A percentile compares a stretch with the other conserved stretches of the same genome.
phyloP scores from a whole-genome alignment of 2,329 filamentous ascomycete genomes.

The Hyphodiscus sp. region DNA sequence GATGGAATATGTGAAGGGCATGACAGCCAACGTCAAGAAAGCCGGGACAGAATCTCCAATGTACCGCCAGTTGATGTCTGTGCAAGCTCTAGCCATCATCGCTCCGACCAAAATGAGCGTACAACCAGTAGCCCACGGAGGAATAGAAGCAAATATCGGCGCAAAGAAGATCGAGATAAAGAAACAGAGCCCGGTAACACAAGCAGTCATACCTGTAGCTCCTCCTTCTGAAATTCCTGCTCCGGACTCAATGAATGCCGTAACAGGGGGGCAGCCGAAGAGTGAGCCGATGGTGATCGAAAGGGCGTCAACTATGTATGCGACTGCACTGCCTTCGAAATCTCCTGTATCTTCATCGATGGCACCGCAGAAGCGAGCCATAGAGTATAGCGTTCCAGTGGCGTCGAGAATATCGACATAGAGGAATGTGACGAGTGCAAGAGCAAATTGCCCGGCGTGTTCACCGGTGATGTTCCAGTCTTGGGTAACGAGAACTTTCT shows the following conservation, averaged over 20 bases:
- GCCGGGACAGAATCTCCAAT: conserved; percentile 78
- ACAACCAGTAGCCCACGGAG: conserved; percentile 82
- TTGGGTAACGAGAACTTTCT: conserved; percentile 61
- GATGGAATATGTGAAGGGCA: conserved; percentile 89
- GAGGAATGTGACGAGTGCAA: conserved; percentile 81
- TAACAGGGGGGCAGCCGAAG: conserved; percentile 73
- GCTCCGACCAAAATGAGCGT: conserved; percentile 84
- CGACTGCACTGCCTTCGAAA: conserved; percentile 77
- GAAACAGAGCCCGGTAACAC: conserved; percentile 74
- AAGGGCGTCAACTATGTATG: conserved; percentile 78
- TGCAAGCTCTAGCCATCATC: conserved; percentile 74
- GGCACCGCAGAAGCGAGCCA: conserved; percentile 76
- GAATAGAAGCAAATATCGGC: conserved; percentile 83
- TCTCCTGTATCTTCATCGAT: conserved; percentile 79
- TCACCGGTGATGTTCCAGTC: conserved; percentile 60
- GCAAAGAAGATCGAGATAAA: conserved; percentile 85
- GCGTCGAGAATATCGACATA: conserved; percentile 87
- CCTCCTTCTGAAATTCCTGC: conserved; percentile 86
- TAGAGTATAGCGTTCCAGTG: conserved; percentile 81
- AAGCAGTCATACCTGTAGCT: conserved; percentile 76
- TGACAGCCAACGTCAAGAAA: conserved; percentile 75
- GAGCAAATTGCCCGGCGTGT: conserved; percentile 69
- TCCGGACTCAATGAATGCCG: conserved; percentile 83
- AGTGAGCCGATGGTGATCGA: conserved; percentile 74
- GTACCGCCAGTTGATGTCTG: conserved; percentile 86